Evolutionary conservation across 768 basidiomycete genomes (phyloP), one percentile per base, ranked within the genome.

Genomic region (Rubroboletus pulcherrimus): DNA sequence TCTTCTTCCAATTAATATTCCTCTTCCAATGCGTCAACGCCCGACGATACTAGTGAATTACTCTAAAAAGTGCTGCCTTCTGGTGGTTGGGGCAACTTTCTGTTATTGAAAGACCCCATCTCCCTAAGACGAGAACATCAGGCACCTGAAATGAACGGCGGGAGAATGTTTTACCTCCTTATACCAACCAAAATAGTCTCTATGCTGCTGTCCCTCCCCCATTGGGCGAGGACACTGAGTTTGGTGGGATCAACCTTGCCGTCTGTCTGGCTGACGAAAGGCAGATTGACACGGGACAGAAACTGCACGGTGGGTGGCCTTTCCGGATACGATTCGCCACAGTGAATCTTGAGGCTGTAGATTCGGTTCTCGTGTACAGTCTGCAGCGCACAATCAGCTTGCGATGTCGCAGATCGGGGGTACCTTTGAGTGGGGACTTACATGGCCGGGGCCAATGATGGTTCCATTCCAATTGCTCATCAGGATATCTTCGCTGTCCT

Each of bases 401-500:
- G 17, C 58, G 58, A 59, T 62, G 51, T 42, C 54, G 29, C 49
- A 40, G 59, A 52, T 60, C 54, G 51, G 51, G 40, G 51, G 19
- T 19, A 35, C 29, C 42, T 9, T 44, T 35, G 21, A 30, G 30
- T 8, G 35, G n/a, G 21, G 19, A 78, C 91, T 58, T 72, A 95
- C 93, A 74, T 99, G 95, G 49, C 95, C 95, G 33, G 97, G 97
- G 9, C 97, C 97, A 58, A 99, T 93, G 77, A 99, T 95, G 21
- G 97, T 99, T 49, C 97, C 96, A 68, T 97, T 98, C 97, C 97
- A 99, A 72, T 92, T 81, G 75, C 84, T 89, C 95, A 99, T 98
- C 78, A 92, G 78, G 77, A 96, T 89, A 81, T 98, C 97, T 70
- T 98, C 95, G 63, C 86, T 74, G 73, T 98, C 93, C 75, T 93